Percentiles rank a stretch among this genome's conserved stretches.
Evolutionary conservation across 176 grass and related monocot species (phyloP).

Genomic region (Paspalum notatum): DNA sequence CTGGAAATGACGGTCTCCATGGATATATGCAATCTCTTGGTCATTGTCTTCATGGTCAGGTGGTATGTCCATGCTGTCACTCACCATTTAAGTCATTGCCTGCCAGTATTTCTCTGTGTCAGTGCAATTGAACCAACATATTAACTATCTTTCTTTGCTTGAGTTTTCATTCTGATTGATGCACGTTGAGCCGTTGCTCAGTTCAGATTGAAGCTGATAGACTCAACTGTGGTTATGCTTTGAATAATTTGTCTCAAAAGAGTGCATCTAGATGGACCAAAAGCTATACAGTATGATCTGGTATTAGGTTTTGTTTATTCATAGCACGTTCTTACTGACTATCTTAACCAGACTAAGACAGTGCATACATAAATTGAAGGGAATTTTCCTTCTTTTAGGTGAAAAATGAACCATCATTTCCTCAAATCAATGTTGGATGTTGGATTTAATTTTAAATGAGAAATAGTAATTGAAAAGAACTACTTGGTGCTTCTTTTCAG

Average conservation of each 20-base stretch:
- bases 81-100: too few relatives aligned
- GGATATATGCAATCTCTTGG: too few relatives aligned
- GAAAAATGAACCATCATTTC: neutral
- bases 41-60: too few relatives aligned
- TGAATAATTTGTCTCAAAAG: neutral
- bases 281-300: neutral
- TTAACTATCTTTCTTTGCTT: too few relatives aligned
- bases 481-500: constrained; percentile 50
- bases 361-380: constrained; percentile 9
- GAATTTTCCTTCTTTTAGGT: neutral
- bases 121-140: too few relatives aligned
- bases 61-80: too few relatives aligned
- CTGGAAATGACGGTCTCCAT: too few relatives aligned
- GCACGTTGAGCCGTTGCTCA: neutral
- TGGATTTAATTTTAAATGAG: neutral
- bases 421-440: neutral
- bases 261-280: constrained; percentile 30
- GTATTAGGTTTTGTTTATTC: constrained; percentile 6
- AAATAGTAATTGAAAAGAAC: too few relatives aligned
- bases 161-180: too few relatives aligned
- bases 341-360: neutral
- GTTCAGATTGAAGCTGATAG: neutral
- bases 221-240: neutral
- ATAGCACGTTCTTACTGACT: neutral
- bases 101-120: too few relatives aligned